A percentile compares a stretch with the other conserved stretches of the same genome.
Evolutionary conservation across 2,329 filamentous ascomycete genomes (phyloP).

Genomic region (Botryotinia calthae): DNA sequence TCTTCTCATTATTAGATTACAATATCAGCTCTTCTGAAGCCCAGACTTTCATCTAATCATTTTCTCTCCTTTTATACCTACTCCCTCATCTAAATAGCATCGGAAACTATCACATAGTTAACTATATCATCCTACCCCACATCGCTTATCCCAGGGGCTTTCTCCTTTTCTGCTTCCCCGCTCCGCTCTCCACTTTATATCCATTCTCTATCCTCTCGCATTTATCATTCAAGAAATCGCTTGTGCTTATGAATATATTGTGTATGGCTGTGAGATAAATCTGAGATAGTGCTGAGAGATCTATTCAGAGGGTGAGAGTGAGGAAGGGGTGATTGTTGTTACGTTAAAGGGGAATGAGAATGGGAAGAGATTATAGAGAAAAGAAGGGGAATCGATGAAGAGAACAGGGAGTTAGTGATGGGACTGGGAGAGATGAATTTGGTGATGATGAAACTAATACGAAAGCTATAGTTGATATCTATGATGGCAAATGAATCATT

Average conservation of each 20-base stretch:
- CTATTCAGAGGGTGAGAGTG: background rate
- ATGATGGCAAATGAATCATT: no score
- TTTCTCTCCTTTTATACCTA: background rate
- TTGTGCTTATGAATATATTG: background rate
- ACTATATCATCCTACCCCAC: background rate
- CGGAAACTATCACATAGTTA: background rate
- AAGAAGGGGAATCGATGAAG: background rate
- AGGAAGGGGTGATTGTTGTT: background rate
- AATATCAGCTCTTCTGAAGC: background rate
- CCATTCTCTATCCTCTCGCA: no score
- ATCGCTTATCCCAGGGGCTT: background rate
- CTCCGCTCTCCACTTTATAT: background rate
- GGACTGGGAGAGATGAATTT: no score
- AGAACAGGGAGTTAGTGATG: background rate
- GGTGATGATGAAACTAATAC: no score
- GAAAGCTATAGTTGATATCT: no score
- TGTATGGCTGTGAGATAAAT: background rate
- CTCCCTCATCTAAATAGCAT: background rate
- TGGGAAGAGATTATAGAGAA: background rate
- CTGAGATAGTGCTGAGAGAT: background rate
- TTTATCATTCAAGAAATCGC: no score
- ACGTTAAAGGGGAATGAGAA: accelerated
- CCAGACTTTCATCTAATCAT: background rate
- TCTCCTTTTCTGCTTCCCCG: background rate
- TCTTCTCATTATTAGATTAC: background rate